A percentile compares a stretch with the other conserved stretches of the same genome.
These are phyloP conservation scores for Penicillium longicatenatum DNA, from an alignment of 495 filamentous ascomycete genomes.

Conservation along the genomic window DNA sequence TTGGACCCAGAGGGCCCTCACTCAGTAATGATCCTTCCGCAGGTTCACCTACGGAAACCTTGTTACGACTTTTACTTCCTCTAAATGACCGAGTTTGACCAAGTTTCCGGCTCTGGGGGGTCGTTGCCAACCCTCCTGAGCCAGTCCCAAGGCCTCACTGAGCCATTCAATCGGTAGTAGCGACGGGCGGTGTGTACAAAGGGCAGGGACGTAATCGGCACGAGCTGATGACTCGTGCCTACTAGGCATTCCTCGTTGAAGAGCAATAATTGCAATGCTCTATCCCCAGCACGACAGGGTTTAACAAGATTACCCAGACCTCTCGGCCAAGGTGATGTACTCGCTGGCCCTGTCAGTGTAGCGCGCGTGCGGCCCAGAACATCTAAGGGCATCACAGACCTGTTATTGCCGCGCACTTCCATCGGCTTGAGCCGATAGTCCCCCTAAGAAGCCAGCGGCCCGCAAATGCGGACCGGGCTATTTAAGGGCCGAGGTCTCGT, in stretches of 20 bases:
- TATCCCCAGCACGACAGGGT: conserved; percentile 76
- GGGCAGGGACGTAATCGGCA: conserved; percentile 66
- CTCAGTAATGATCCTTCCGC: conserved; percentile 68
- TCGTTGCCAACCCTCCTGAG: conserved; percentile 64
- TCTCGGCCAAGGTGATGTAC: conserved; percentile 69
- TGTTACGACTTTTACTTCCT: conserved; percentile 76
- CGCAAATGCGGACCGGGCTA: conserved; percentile 65
- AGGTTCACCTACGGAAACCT: conserved; percentile 76
- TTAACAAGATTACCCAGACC: conserved; percentile 76
- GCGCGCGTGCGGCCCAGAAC: conserved; percentile 72
- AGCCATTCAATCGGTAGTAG: conserved; percentile 78
- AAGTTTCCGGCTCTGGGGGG: conserved; percentile 67
- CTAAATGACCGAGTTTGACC: conserved; percentile 74
- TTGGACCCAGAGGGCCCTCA: conserved; percentile 28
- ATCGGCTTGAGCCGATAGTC: conserved; percentile 71
- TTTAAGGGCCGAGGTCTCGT: conserved; percentile 76
- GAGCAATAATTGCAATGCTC: conserved; percentile 81
- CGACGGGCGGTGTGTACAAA: conserved; percentile 66
- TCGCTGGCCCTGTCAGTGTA: conserved; percentile 58
- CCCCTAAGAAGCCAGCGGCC: conserved; percentile 69
- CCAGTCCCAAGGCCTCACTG: conserved; percentile 72
- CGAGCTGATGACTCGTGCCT: conserved; percentile 60
- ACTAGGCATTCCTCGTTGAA: conserved; percentile 69
- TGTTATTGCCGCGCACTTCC: conserved; percentile 73
- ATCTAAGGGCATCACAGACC: conserved; percentile 74